A percentile compares a stretch with the other conserved stretches of the same genome.
phyloP scores from a whole-genome alignment of 768 basidiomycete species.

The Tylopilus vinaceipallidus region DNA sequence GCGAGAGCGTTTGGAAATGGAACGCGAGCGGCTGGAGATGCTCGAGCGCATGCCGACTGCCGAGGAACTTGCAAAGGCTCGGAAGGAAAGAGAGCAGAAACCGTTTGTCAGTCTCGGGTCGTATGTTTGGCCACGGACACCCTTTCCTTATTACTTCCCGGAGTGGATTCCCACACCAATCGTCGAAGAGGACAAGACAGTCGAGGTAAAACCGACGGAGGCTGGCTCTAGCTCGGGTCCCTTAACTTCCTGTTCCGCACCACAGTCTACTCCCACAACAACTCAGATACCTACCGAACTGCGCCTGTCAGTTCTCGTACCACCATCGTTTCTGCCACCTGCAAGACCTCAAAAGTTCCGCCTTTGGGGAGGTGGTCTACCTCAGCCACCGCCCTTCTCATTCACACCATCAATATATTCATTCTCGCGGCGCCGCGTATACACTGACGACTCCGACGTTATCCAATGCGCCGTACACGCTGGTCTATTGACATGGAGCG shows the following conservation, averaged over 20 bases:
- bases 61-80: slow-evolving; percentile 32
- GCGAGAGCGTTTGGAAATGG: slow-evolving; percentile 31
- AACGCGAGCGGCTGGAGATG: slow-evolving; percentile 31
- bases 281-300: slow-evolving; percentile 29
- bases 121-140: slow-evolving; percentile 31
- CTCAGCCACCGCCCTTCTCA: slow-evolving; percentile 39
- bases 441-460: slow-evolving; percentile 77
- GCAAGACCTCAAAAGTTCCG: slow-evolving; percentile 51
- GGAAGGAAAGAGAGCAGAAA: slow-evolving; percentile 29
- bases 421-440: slow-evolving; percentile 50
- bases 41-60: slow-evolving; percentile 33
- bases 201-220: slow-evolving; percentile 17
- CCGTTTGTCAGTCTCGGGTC: slow-evolving; percentile 29
- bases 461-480: slow-evolving; percentile 69
- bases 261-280: slow-evolving; percentile 7
- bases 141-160: slow-evolving; percentile 36
- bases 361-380: slow-evolving; percentile 70
- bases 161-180: slow-evolving; percentile 31
- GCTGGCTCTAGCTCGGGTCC: slow-evolving; percentile 30
- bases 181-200: slow-evolving; percentile 24
- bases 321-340: slow-evolving; percentile 55
- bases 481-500: slow-evolving; percentile 48
- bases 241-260: slow-evolving; percentile 17
- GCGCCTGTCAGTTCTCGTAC: slow-evolving; percentile 54
- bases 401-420: slow-evolving; percentile 24